These are phyloP conservation scores for Verticillium dahliae DNA, from an alignment of 2,329 filamentous ascomycete species.

Conservation along the genomic window DNA sequence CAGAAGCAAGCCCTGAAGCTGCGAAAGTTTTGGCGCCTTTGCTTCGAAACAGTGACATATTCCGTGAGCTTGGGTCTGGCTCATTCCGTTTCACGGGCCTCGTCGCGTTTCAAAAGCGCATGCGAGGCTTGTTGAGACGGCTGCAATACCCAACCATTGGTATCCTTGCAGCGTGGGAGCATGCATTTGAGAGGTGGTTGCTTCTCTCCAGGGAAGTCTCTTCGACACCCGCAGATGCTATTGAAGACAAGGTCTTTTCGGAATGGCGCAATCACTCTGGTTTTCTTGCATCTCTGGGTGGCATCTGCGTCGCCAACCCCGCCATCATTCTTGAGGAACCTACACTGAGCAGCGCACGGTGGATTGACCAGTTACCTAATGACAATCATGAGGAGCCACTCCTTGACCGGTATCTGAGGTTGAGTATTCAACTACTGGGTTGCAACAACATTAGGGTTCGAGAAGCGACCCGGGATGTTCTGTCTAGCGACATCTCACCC, in stretches of 20 bases:
- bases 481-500: conserved; percentile 59
- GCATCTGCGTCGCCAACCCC: conserved; percentile 57
- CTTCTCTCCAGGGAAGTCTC: conserved; percentile 58
- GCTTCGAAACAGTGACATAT: conserved; percentile 55
- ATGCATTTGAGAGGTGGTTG: conserved; percentile 59
- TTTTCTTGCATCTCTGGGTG: conserved; percentile 60
- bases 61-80: conserved; percentile 55
- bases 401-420: conserved; percentile 51
- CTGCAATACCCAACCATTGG: conserved; percentile 58
- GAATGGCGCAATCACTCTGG: conserved; percentile 67
- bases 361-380: conserved; percentile 56
- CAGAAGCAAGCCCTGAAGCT: conserved; percentile 43
- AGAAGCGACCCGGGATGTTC: conserved; percentile 59
- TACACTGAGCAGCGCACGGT: conserved; percentile 47
- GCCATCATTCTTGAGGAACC: conserved; percentile 51
- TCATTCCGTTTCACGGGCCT: conserved; percentile 61
- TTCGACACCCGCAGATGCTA: conserved; percentile 38
- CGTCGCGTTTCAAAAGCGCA: conserved; percentile 63
- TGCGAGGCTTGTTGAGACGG: conserved; percentile 51
- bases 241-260: conserved; percentile 49
- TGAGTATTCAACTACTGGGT: conserved; percentile 59
- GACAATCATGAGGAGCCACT: conserved; percentile 56
- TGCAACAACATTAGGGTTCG: conserved; percentile 58
- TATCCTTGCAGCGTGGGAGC: conserved; percentile 63
- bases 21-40: conserved; percentile 44